Conservation (phyloP, 139 green algal species). For the Chlamydomonas incerta region DNA sequence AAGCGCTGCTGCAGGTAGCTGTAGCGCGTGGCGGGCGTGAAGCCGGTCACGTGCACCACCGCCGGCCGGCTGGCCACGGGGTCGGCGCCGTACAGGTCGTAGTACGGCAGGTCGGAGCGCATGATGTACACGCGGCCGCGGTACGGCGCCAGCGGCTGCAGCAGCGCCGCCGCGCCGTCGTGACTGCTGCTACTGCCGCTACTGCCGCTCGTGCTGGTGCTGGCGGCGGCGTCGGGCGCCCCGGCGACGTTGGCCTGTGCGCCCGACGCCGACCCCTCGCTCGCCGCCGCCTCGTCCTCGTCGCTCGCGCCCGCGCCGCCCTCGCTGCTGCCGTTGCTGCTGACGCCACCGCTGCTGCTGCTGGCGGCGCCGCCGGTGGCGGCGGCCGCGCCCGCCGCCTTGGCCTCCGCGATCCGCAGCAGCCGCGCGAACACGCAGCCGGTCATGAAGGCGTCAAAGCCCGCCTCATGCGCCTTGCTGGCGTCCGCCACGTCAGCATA, state of each 20-base stretch:
- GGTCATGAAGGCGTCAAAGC: slow-evolving; percentile 88
- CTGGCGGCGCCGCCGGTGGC: neutral
- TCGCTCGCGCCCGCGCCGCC: no score
- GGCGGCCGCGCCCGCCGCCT: neutral
- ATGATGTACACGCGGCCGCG: slow-evolving; percentile 28
- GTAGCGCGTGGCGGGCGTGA: slow-evolving; percentile 2
- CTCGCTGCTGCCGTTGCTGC: neutral
- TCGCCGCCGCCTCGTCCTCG: neutral
- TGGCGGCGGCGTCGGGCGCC: neutral
- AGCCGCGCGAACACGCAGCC: slow-evolving; percentile 60
- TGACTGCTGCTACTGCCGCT: neutral
- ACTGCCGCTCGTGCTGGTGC: neutral
- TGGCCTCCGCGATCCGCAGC: slow-evolving; percentile 47
- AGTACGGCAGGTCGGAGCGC: slow-evolving; percentile 39
- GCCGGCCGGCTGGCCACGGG: slow-evolving; percentile 23
- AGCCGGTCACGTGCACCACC: slow-evolving; percentile 47
- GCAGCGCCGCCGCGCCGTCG: neutral
- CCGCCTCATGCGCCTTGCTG: slow-evolving; percentile 77
- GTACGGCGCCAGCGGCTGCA: slow-evolving; percentile 11
- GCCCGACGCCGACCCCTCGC: no score
- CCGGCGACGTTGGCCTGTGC: no score
- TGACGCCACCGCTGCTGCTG: neutral
- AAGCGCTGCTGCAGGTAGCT: slow-evolving; percentile 4
- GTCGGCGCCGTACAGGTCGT: slow-evolving; percentile 45
- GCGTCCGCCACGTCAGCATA: slow-evolving; percentile 31